phyloP scores from a whole-genome alignment of 768 basidiomycete species.

The Daedalea quercina region DNA sequence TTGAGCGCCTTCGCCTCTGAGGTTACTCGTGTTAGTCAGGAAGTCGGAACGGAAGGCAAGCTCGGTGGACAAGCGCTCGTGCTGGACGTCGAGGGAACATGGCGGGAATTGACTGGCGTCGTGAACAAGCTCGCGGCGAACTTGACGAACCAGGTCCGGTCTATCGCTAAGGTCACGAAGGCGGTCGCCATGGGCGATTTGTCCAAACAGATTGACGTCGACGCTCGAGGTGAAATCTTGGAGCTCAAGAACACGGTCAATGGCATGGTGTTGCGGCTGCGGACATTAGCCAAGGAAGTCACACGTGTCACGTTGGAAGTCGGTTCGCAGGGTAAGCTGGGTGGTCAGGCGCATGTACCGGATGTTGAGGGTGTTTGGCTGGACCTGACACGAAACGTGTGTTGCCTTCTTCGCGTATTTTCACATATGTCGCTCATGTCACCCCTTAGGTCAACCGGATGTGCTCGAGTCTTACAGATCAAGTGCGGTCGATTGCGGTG shows the following conservation, averaged over 20 bases:
- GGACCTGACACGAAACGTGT: slow-evolving; percentile 69
- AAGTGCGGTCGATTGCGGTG: slow-evolving; percentile 76
- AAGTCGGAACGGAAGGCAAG: slow-evolving; percentile 79
- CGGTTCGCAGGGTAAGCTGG: slow-evolving; percentile 83
- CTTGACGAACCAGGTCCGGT: slow-evolving; percentile 54
- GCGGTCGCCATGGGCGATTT: slow-evolving; percentile 86
- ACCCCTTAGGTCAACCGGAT: slow-evolving; percentile 80
- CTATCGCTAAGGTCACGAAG: slow-evolving; percentile 57
- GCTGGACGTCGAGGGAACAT: slow-evolving; percentile 85
- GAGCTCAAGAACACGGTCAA: slow-evolving; percentile 66
- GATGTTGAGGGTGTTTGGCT: slow-evolving; percentile 93
- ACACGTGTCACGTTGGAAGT: slow-evolving; percentile 82
- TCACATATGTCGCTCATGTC: slow-evolving; percentile 1
- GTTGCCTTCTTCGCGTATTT: slow-evolving; percentile 13
- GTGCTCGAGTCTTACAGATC: slow-evolving; percentile 75
- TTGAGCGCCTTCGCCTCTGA: slow-evolving; percentile 88
- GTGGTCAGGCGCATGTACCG: slow-evolving; percentile 82
- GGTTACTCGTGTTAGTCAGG: slow-evolving; percentile 79
- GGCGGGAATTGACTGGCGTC: slow-evolving; percentile 77
- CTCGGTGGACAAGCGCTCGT: slow-evolving; percentile 85
- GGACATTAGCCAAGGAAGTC: slow-evolving; percentile 75
- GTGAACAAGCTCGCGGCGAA: slow-evolving; percentile 81
- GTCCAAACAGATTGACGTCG: slow-evolving; percentile 87
- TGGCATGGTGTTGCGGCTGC: slow-evolving; percentile 42
- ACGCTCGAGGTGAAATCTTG: slow-evolving; percentile 84